Conservation (phyloP, 2,329 filamentous ascomycete genomes). For the Cytospora schulzeri region DNA sequence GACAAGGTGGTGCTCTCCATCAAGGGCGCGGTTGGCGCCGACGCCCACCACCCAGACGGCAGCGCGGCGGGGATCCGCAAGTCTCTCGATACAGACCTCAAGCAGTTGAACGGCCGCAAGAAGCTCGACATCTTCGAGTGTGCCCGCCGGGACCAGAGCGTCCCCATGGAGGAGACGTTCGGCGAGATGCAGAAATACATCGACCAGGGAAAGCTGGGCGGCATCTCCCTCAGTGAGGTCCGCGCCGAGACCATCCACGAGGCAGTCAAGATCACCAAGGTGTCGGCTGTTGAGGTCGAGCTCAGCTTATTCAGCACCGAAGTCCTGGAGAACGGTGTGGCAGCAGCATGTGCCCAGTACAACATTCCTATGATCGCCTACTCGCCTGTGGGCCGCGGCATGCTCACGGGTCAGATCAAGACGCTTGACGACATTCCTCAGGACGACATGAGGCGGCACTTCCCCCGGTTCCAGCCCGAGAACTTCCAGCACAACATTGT, state of each 20-base stretch:
- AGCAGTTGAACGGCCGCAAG: slow-evolving; percentile 55
- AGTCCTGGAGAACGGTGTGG: slow-evolving; percentile 53
- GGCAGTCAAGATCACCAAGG: slow-evolving; percentile 46
- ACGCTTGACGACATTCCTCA: slow-evolving; percentile 56
- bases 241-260: slow-evolving; percentile 51
- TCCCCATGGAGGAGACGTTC: slow-evolving; percentile 48
- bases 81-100: slow-evolving; percentile 60
- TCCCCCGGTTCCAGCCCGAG: slow-evolving; percentile 64
- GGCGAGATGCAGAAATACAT: slow-evolving; percentile 49
- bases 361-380: slow-evolving; percentile 59
- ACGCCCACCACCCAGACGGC: slow-evolving; percentile 47
- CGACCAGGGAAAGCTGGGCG: slow-evolving; percentile 53
- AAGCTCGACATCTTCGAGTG: slow-evolving; percentile 63
- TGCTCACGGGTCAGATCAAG: slow-evolving; percentile 58
- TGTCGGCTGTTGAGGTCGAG: slow-evolving; percentile 57
- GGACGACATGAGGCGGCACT: slow-evolving; percentile 46
- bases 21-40: slow-evolving; percentile 55
- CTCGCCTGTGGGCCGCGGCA: slow-evolving; percentile 56
- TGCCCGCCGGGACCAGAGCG: slow-evolving; percentile 56
- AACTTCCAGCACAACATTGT: slow-evolving; percentile 66
- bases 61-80: slow-evolving; percentile 56
- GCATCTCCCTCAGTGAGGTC: slow-evolving; percentile 55
- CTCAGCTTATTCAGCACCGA: slow-evolving; percentile 53
- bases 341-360: slow-evolving; percentile 51
- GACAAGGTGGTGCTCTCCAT: slow-evolving; percentile 63